Evolutionary conservation across 2,329 filamentous ascomycete genomes (phyloP).

Genomic region (Ambrosiella cleistominuta): DNA sequence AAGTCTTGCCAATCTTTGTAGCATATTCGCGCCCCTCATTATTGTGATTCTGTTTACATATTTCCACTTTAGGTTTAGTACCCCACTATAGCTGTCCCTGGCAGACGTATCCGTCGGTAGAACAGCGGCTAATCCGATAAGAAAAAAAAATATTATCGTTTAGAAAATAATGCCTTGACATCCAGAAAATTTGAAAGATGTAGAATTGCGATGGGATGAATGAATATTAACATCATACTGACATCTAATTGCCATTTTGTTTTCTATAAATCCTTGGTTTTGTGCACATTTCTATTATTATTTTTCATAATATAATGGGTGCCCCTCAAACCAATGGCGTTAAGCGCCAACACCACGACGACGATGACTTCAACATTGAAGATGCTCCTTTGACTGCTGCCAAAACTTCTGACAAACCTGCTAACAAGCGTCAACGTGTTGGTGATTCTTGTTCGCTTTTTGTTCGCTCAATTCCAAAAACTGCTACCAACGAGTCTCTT

Average conservation of each 20-base stretch:
- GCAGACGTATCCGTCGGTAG: background rate
- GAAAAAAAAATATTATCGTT: constrained; percentile 7
- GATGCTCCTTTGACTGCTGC: constrained; percentile 18
- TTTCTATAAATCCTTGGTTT: constrained; percentile 1
- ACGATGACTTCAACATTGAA: constrained; percentile 20
- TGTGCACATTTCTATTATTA: background rate
- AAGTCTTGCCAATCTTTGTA: background rate
- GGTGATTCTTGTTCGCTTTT: constrained; percentile 62
- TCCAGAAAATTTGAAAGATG: background rate
- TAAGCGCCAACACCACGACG: constrained; percentile 20
- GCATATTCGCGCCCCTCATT: constrained; percentile 1
- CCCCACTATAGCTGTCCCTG: background rate
- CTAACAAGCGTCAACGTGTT: constrained; percentile 37
- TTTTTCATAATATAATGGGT: constrained; percentile 16
- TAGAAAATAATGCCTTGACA: constrained; percentile 7
- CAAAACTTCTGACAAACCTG: constrained; percentile 14
- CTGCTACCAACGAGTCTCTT: constrained; percentile 63
- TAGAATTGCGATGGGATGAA: too few species aligned
- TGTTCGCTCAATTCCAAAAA: constrained; percentile 66
- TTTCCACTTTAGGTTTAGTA: constrained; percentile 9
- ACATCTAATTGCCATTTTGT: constrained; percentile 4
- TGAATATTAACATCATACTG: background rate
- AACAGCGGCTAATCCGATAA: constrained; percentile 12
- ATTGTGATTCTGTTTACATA: constrained; percentile 11
- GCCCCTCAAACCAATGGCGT: constrained; percentile 19